Evolutionary conservation across 345 rosid species (phyloP).

Genomic region (Rhizophora mangle): DNA sequence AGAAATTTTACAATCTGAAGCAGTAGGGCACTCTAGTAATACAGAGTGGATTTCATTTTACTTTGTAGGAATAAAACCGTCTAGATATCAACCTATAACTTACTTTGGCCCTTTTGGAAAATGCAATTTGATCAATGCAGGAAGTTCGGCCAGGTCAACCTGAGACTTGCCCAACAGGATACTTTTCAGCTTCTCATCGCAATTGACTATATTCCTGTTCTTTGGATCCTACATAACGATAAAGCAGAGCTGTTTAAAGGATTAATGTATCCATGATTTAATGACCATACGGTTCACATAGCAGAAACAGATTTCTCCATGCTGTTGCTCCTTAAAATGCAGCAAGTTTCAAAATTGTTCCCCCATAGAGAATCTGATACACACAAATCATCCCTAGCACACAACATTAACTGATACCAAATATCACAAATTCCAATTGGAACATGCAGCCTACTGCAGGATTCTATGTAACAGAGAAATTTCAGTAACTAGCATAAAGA

Average conservation of each 20-base stretch:
- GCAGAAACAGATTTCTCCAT: background rate
- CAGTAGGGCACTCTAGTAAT: background rate
- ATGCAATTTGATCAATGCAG: slow-evolving; percentile 74
- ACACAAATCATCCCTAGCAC: background rate
- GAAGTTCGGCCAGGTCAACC: slow-evolving; percentile 83
- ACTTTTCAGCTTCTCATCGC: slow-evolving; percentile 69
- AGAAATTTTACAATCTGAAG: slow-evolving; percentile 12
- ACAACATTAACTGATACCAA: background rate
- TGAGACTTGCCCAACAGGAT: slow-evolving; percentile 69
- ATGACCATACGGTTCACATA: no score
- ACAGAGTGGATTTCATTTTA: slow-evolving; percentile 3
- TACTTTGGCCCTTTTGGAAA: slow-evolving; percentile 68
- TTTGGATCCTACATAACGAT: slow-evolving; percentile 52
- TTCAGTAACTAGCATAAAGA: background rate
- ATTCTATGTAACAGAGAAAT: background rate
- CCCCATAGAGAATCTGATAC: background rate
- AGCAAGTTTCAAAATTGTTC: background rate
- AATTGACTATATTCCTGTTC: slow-evolving; percentile 77
- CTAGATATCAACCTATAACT: slow-evolving; percentile 17
- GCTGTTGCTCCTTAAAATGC: background rate
- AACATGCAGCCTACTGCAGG: background rate
- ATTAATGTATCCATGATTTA: background rate
- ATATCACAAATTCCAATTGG: background rate
- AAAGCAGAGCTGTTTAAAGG: background rate
- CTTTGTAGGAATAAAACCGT: background rate